These are phyloP conservation scores for Floccularia luteovirens DNA, from an alignment of 768 basidiomycete species.

Conservation along the genomic window DNA sequence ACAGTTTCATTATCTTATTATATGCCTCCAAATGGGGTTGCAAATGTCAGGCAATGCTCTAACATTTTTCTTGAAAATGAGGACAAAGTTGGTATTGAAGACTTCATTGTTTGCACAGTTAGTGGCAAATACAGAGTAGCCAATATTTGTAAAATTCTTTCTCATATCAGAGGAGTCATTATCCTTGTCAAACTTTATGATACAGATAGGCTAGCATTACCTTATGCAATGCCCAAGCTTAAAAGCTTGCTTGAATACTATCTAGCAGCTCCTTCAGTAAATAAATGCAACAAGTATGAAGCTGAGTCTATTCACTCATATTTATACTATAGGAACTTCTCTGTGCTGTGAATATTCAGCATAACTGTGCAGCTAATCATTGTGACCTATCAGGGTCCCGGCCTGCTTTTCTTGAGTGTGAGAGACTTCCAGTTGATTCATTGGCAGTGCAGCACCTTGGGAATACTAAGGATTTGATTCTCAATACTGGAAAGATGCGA, in stretches of 20 bases:
- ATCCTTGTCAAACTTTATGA: neutral
- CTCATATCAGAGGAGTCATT: neutral
- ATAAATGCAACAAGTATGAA: neutral
- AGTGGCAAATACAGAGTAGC: neutral
- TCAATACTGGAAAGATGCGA: neutral
- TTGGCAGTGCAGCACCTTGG: neutral
- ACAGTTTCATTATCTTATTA: neutral
- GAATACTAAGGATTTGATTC: neutral
- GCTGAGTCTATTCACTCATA: neutral
- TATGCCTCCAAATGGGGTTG: neutral
- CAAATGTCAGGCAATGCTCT: too few relatives aligned
- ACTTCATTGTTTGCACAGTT: neutral
- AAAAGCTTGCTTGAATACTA: neutral
- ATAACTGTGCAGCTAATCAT: slow-evolving; percentile 12
- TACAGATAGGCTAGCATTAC: neutral
- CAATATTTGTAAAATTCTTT: neutral
- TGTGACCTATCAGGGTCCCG: slow-evolving; percentile 8
- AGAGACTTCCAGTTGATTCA: slow-evolving; percentile 2
- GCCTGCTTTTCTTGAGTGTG: slow-evolving; percentile 12
- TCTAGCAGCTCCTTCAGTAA: slow-evolving; percentile 5
- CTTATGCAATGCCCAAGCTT: neutral
- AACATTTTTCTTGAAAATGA: neutral
- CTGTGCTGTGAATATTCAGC: slow-evolving; percentile 17
- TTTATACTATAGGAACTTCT: slow-evolving; percentile 11
- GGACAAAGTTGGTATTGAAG: neutral